phyloP scores from a whole-genome alignment of 164 flowering plant species.

The Sextonia rubra region DNA sequence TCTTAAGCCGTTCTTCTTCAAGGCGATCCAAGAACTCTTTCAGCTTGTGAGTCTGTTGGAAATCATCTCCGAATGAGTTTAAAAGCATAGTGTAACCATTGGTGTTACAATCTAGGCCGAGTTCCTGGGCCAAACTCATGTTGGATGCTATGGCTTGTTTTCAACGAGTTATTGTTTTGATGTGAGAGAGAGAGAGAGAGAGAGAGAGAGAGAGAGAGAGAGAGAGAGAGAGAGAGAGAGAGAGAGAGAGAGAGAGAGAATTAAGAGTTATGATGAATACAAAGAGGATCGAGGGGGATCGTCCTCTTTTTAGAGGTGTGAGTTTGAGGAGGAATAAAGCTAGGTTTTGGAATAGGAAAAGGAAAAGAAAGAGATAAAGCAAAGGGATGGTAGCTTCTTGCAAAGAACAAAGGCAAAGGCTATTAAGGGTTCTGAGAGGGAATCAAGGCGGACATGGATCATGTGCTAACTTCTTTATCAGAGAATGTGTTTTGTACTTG shows the following conservation, averaged over 20 bases:
- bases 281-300: conserved; percentile 60
- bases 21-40: conserved; percentile 41
- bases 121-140: conserved; percentile 65
- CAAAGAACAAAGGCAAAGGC: conserved; percentile 60
- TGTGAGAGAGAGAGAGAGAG: neutral
- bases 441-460: conserved; percentile 46
- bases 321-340: conserved; percentile 57
- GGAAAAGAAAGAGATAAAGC: conserved; percentile 34
- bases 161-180: conserved; percentile 1
- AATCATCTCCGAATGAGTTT: conserved; percentile 61
- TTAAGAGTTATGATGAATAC: conserved; percentile 64
- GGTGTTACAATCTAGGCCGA: conserved; percentile 68
- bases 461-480: conserved; percentile 32
- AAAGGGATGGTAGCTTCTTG: conserved; percentile 57
- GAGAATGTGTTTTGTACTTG: neutral
- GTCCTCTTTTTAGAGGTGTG: conserved; percentile 58
- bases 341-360: conserved; percentile 25
- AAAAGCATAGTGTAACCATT: conserved; percentile 61
- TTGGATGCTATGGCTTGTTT: neutral
- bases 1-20: conserved; percentile 70
- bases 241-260: conserved; percentile 24
- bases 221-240: conserved; percentile 24
- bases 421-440: conserved; percentile 26
- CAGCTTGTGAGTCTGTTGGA: conserved; percentile 52
- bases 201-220: conserved; percentile 1